Percentiles rank a stretch among this genome's conserved stretches.
phyloP scores from a whole-genome alignment of 2,329 filamentous ascomycete species.

The Fusarium multiceps region DNA sequence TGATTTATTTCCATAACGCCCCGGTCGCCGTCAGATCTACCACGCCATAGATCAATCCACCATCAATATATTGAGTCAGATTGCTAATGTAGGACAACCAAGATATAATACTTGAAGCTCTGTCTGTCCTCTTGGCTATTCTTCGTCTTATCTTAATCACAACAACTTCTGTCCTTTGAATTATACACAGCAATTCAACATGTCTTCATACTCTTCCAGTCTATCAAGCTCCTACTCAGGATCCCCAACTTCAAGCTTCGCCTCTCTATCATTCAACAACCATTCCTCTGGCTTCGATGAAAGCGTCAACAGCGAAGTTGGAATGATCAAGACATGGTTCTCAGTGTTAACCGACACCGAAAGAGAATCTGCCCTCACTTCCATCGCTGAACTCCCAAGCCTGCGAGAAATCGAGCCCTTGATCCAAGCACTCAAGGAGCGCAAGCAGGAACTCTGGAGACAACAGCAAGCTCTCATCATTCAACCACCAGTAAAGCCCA shows the following conservation, averaged over 20 bases:
- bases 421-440: conserved; percentile 44
- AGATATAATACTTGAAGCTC: conserved; percentile 2
- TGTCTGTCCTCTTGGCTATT: background rate
- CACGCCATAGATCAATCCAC: conserved; percentile 44
- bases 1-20: conserved; percentile 39
- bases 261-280: conserved; percentile 30
- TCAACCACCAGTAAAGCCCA: conserved; percentile 38
- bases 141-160: background rate
- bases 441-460: conserved; percentile 42
- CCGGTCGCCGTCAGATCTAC: conserved; percentile 39
- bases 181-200: conserved; percentile 15
- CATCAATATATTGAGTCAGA: conserved; percentile 13
- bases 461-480: conserved; percentile 43
- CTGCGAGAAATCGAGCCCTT: conserved; percentile 44
- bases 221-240: conserved; percentile 32
- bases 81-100: background rate
- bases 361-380: conserved; percentile 35
- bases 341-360: conserved; percentile 41
- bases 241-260: conserved; percentile 41
- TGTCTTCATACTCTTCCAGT: conserved; percentile 40
- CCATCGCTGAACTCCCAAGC: conserved; percentile 42
- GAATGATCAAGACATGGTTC: conserved; percentile 45
- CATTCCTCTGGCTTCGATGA: conserved; percentile 4
- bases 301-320: conserved; percentile 36
- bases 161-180: background rate